A percentile compares a stretch with the other conserved stretches of the same genome.
Evolutionary conservation across 192 early-diverging fungal species (phyloP).

Genomic region (Ambispora gerdemannii): DNA sequence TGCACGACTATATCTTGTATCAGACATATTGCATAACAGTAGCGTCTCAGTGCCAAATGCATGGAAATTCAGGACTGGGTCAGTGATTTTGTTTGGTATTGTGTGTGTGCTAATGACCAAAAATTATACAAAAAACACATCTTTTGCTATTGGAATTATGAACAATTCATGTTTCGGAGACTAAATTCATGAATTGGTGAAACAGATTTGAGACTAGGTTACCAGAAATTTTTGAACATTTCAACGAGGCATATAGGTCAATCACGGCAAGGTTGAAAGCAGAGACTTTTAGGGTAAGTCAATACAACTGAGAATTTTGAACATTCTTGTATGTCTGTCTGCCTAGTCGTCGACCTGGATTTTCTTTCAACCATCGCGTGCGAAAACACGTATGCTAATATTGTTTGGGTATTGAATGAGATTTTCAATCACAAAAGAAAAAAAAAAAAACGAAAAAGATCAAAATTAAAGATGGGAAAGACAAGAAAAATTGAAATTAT

Average conservation of each 20-base stretch:
- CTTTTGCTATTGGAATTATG: neutral
- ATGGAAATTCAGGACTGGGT: conserved; percentile 76
- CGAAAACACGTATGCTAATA: neutral
- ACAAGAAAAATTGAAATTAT: neutral
- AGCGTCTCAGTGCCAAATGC: conserved; percentile 75
- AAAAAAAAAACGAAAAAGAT: neutral
- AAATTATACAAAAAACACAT: no score
- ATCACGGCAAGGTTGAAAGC: conserved; percentile 77
- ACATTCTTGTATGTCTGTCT: no score
- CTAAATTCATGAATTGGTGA: neutral
- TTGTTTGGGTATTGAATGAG: neutral
- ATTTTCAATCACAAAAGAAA: neutral
- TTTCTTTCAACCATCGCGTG: neutral
- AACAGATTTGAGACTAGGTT: conserved; percentile 59
- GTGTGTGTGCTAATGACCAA: no score
- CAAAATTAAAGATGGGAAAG: neutral
- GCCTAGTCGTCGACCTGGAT: no score
- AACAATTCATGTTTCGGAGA: neutral
- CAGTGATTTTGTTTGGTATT: no score
- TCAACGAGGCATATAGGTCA: conserved; percentile 61
- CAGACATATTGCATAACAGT: conserved; percentile 88
- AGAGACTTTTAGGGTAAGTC: conserved; percentile 67
- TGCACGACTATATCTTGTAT: conserved; percentile 77
- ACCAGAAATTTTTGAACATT: conserved; percentile 61
- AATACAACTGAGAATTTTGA: neutral